A percentile compares a stretch with the other conserved stretches of the same genome.
Conservation (phyloP, 306 rosid genomes). For the Casuarina equisetifolia region DNA sequence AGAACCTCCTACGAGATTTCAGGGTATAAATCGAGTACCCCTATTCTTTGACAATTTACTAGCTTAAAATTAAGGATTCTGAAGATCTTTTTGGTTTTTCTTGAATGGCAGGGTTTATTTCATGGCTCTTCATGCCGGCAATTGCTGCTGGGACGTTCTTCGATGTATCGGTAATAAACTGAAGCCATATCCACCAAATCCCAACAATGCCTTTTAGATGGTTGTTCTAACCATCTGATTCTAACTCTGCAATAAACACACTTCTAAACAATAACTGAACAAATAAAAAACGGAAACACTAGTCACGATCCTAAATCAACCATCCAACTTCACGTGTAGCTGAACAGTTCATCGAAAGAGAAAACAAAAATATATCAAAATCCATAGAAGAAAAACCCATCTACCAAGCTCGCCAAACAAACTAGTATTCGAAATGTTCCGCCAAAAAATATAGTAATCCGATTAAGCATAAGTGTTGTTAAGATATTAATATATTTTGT, state of each 20-base stretch:
- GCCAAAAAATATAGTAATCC: not conserved
- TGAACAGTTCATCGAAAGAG: not conserved
- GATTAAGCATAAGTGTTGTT: not conserved
- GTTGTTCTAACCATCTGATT: not conserved
- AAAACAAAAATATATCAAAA: not conserved
- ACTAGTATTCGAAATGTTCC: not conserved
- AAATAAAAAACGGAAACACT: not conserved
- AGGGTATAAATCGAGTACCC: constrained; percentile 46
- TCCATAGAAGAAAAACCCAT: not conserved
- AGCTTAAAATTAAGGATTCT: not conserved
- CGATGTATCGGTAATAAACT: constrained; percentile 68
- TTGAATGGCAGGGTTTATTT: constrained; percentile 61
- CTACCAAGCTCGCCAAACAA: not conserved
- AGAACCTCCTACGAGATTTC: constrained; percentile 91
- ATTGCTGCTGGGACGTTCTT: constrained; percentile 72
- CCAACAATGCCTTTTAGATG: not conserved
- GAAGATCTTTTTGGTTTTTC: constrained; percentile 9
- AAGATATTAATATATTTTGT: too few relatives aligned
- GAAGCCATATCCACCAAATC: not conserved
- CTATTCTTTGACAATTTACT: constrained; percentile 1
- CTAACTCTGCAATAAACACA: not conserved
- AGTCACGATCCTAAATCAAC: not conserved
- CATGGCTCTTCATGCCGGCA: constrained; percentile 91
- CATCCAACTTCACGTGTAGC: not conserved
- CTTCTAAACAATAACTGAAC: not conserved